phyloP scores from a whole-genome alignment of 371 early-diverging fungal genomes.

The Mortierella sp. region DNA sequence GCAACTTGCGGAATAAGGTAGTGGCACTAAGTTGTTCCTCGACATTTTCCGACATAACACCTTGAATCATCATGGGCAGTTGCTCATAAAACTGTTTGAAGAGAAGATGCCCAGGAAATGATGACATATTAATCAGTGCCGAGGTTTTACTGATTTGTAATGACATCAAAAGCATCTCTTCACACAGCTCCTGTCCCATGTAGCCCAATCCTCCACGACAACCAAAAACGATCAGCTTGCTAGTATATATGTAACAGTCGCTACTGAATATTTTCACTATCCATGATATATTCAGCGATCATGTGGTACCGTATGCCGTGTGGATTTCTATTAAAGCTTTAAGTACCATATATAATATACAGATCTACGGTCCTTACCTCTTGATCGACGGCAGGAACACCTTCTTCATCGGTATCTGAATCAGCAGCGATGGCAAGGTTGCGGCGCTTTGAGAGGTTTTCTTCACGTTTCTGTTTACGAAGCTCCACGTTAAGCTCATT shows the following conservation, averaged over 20 bases:
- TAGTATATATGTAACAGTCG: no score
- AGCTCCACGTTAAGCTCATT: slow-evolving; percentile 96
- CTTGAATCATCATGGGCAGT: slow-evolving; percentile 81
- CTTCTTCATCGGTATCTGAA: slow-evolving; percentile 85
- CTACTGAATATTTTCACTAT: no score
- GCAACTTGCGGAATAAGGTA: slow-evolving; percentile 94
- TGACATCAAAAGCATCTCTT: no score
- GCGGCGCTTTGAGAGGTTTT: slow-evolving; percentile 93
- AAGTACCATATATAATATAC: no score
- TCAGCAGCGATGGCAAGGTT: slow-evolving; percentile 75
- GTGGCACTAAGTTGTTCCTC: slow-evolving; percentile 91
- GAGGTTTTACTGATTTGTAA: background rate
- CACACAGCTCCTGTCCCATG: background rate
- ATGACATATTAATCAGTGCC: background rate
- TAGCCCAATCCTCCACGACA: background rate
- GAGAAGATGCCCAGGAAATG: background rate
- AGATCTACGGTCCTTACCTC: slow-evolving; percentile 58
- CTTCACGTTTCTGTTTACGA: slow-evolving; percentile 96
- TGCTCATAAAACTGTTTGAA: slow-evolving; percentile 66
- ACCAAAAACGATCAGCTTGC: background rate
- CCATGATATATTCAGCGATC: no score
- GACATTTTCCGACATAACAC: slow-evolving; percentile 78
- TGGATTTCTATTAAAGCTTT: no score
- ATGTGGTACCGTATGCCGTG: no score
- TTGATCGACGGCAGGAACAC: slow-evolving; percentile 60